These are phyloP conservation scores for Coemansia sp. DNA, from an alignment of 192 early-diverging fungal species.

Conservation along the genomic window DNA sequence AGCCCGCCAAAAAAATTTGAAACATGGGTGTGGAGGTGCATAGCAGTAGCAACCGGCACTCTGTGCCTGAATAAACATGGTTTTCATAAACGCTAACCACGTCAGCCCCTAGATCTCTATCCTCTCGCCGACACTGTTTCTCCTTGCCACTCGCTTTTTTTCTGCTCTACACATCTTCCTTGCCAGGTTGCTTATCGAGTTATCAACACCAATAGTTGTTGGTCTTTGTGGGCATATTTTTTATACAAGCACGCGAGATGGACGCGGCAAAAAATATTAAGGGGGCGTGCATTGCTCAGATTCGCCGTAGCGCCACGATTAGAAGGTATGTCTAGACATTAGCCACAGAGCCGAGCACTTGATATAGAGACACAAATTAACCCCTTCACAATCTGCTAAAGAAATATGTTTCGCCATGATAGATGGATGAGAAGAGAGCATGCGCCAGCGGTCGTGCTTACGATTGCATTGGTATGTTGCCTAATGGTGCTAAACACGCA, in stretches of 20 bases:
- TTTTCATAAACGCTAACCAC: not conserved
- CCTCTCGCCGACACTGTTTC: no score
- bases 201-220: no score
- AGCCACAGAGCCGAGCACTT: not conserved
- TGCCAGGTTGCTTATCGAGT: not conserved
- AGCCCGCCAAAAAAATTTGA: not conserved
- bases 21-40: not conserved
- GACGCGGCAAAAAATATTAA: constrained; percentile 12
- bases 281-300: constrained; percentile 10
- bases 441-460: constrained; percentile 2
- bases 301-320: constrained; percentile 10
- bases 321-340: constrained; percentile 22
- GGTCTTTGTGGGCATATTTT: not conserved
- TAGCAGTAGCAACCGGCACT: constrained; percentile 1
- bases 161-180: not conserved
- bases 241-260: constrained; percentile 6
- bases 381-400: not conserved
- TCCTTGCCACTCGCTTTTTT: not conserved
- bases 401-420: not conserved
- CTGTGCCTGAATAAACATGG: not conserved
- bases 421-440: constrained; percentile 21
- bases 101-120: no score
- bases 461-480: constrained; percentile 11
- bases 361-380: not conserved
- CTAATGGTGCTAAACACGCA: constrained; percentile 6